phyloP scores from a whole-genome alignment of 2,329 filamentous ascomycete genomes.

The Sphaerulina musiva region DNA sequence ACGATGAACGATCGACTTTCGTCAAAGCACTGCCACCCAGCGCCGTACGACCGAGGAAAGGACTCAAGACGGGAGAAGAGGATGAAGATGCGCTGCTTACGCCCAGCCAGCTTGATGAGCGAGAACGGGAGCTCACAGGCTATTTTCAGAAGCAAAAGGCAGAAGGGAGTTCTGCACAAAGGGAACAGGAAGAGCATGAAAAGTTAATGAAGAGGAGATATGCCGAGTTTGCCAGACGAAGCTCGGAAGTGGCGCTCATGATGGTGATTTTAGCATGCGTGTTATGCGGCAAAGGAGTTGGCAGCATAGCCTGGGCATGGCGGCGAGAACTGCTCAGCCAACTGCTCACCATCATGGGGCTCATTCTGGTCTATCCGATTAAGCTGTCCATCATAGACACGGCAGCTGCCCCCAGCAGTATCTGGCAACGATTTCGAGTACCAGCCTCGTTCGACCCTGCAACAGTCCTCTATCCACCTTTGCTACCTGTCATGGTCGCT shows the following conservation, averaged over 20 bases:
- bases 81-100: constrained; percentile 42
- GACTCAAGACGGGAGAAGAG: constrained; percentile 53
- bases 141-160: constrained; percentile 33
- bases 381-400: constrained; percentile 33
- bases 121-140: constrained; percentile 37
- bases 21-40: constrained; percentile 80
- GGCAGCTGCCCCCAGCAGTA: constrained; percentile 26
- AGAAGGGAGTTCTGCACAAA: constrained; percentile 32
- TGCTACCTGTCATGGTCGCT: constrained; percentile 69
- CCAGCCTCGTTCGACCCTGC: constrained; percentile 83
- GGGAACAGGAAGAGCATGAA: constrained; percentile 41
- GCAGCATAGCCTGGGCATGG: constrained; percentile 33
- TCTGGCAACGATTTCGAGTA: constrained; percentile 50
- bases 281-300: constrained; percentile 34
- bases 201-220: constrained; percentile 79
- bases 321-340: constrained; percentile 35
- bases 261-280: constrained; percentile 47
- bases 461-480: constrained; percentile 76
- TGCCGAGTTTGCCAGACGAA: constrained; percentile 71
- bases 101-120: constrained; percentile 41
- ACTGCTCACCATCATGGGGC: constrained; percentile 25
- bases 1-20: constrained; percentile 72
- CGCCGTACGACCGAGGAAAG: constrained; percentile 66
- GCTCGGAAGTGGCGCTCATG: constrained; percentile 50
- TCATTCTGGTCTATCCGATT: constrained; percentile 32